Evolutionary conservation across 768 basidiomycete species (phyloP), one percentile per base, ranked within the genome.

Genomic region (Suillus plorans): DNA sequence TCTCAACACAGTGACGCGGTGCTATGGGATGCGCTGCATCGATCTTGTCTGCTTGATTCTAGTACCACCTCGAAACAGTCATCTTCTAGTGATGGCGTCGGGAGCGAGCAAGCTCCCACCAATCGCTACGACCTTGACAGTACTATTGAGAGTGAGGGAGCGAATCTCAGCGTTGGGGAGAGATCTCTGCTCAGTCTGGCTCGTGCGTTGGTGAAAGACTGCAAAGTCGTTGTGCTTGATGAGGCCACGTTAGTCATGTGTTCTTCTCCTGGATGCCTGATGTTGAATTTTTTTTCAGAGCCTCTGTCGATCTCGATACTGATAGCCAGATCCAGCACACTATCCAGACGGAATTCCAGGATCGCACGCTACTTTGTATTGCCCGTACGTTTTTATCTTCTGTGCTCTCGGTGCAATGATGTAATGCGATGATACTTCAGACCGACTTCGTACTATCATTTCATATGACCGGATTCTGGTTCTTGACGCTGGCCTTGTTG

Each of bases 1-100:
- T 85, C 73, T 72, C 80, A 74, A 73, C 90, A 86, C 66, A 85
- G 86, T 62, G 86, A 89, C 68, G 87, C 87, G 6, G 77, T 80
- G 12, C 74, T 93, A 3, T 90, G 88, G 86, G 89, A 90, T 72
- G 90, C 91, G 5, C 78, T 93, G n/a, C 84, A 84, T 22, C 82
- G 89, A 44, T 86, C 90, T 2, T 83, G 81, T 71, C 73, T 85
- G 7, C 63, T 82, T 28, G 73, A 75, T 44, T 64, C 73, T 78
- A 59, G 10, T 18, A 71, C 69, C 66, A 41, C 60, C n/a, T 60
- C 62, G 44, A 62, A 68, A 41, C 70, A 68, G n/a, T 60, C 60
- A 52, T 42, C 20, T 25, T 45, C 78, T 67, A 70, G 56, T 66
- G 68, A 62, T 63, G 70, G 59, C 53, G 63, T 60, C 31, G n/a